phyloP scores from a whole-genome alignment of 192 early-diverging fungal genomes.

The Tieghemiomyces parasiticus region DNA sequence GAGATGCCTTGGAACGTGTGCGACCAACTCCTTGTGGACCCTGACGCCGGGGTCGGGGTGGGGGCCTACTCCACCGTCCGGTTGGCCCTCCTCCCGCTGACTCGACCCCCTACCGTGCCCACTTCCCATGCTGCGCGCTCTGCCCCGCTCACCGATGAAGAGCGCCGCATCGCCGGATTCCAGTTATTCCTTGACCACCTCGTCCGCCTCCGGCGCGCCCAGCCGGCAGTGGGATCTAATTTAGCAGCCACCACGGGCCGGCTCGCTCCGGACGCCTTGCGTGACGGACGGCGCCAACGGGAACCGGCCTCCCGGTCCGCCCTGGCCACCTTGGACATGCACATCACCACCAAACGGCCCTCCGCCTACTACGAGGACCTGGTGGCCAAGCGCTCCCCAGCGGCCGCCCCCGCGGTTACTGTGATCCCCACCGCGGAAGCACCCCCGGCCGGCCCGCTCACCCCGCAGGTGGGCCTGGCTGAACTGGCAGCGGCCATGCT shows the following conservation, averaged over 20 bases:
- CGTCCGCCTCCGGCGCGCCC: conserved; percentile 17
- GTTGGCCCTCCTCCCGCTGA: conserved; percentile 77
- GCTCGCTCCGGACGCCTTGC: too few relatives aligned
- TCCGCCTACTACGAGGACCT: conserved; percentile 1
- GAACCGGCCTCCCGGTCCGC: background rate
- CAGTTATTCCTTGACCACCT: conserved; percentile 64
- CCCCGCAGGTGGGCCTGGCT: conserved; percentile 27
- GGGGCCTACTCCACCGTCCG: conserved; percentile 79
- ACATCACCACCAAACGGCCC: conserved; percentile 9
- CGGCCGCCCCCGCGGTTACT: conserved; percentile 2
- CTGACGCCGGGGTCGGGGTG: conserved; percentile 65
- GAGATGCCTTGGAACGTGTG: conserved; percentile 90
- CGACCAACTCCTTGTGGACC: conserved; percentile 81
- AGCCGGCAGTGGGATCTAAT: conserved; percentile 9
- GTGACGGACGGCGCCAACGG: too few relatives aligned
- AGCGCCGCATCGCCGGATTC: conserved; percentile 73
- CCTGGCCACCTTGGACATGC: background rate
- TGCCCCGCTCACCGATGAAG: conserved; percentile 71
- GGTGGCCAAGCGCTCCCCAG: conserved; percentile 12
- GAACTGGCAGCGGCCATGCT: conserved; percentile 54
- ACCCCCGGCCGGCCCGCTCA: conserved; percentile 16
- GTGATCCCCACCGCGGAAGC: background rate
- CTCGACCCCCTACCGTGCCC: conserved; percentile 35
- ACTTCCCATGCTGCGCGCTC: conserved; percentile 30
- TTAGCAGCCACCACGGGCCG: background rate